Conservation (phyloP, 257 asterid genomes). For the Parsonsia alboflavescens region DNA sequence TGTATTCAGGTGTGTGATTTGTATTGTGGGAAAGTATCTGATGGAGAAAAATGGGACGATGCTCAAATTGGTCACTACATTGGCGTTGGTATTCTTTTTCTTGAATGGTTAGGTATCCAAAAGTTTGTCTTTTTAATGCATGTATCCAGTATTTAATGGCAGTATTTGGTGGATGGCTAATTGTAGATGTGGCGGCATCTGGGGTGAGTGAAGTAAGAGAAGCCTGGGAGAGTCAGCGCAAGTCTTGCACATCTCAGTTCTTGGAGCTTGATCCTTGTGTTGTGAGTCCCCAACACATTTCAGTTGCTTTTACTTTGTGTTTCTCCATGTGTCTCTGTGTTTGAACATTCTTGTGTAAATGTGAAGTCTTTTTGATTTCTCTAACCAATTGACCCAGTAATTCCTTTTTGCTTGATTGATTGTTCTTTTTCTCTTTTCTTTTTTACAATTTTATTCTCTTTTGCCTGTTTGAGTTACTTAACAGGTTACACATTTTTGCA, state of each 20-base stretch:
- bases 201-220: constrained; percentile 75
- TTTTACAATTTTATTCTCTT: neutral
- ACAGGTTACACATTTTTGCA: constrained; percentile 33
- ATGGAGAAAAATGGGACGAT: constrained; percentile 82
- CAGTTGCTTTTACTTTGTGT: constrained; percentile 15
- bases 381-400: neutral
- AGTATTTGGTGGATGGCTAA: constrained; percentile 11
- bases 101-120: neutral
- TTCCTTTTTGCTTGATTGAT: neutral
- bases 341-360: neutral
- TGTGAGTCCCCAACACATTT: constrained; percentile 41
- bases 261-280: constrained; percentile 80
- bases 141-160: neutral
- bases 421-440: neutral
- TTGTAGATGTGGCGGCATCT: constrained; percentile 63
- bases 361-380: neutral
- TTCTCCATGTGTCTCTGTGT: neutral
- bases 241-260: constrained; percentile 83
- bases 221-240: constrained; percentile 93
- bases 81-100: constrained; percentile 60
- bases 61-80: constrained; percentile 97
- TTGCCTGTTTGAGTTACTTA: neutral
- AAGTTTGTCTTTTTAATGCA: neutral
- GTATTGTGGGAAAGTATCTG: constrained; percentile 79
- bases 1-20: constrained; percentile 66